phyloP scores from a whole-genome alignment of 768 basidiomycete genomes.

The Exidia glandulosa region DNA sequence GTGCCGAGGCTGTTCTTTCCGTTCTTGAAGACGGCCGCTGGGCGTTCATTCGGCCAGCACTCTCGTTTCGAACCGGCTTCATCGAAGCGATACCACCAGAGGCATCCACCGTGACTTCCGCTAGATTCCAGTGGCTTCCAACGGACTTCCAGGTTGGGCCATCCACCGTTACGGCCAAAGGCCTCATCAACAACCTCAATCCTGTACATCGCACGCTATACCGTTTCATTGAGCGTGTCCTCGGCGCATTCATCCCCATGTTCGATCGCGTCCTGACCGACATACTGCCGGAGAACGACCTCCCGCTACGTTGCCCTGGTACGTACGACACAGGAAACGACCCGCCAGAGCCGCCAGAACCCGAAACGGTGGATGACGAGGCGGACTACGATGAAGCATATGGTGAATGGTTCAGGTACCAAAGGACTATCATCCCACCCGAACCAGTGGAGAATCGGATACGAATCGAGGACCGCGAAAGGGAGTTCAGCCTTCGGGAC shows the following conservation, averaged over 20 bases:
- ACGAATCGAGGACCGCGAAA: constrained; percentile 31
- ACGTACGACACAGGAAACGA: constrained; percentile 35
- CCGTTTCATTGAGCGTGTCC: constrained; percentile 19
- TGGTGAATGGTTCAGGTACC: constrained; percentile 31
- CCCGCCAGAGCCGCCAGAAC: constrained; percentile 33
- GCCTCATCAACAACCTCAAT: constrained; percentile 47
- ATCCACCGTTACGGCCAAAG: constrained; percentile 22
- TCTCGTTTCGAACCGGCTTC: neutral
- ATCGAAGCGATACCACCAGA: neutral
- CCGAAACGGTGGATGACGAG: constrained; percentile 35
- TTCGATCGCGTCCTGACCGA: constrained; percentile 45
- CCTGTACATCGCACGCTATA: constrained; percentile 24
- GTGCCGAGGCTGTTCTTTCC: no score
- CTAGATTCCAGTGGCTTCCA: constrained; percentile 32
- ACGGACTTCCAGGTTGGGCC: constrained; percentile 29
- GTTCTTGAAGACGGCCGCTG: no score
- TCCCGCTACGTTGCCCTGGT: constrained; percentile 30
- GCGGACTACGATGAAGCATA: constrained; percentile 33
- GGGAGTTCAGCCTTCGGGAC: constrained; percentile 28
- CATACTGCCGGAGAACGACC: constrained; percentile 37
- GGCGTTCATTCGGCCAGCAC: no score
- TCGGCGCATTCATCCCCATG: constrained; percentile 32
- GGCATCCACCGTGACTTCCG: neutral
- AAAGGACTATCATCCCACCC: constrained; percentile 34
- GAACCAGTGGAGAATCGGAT: constrained; percentile 38